Percentiles rank a stretch among this genome's conserved stretches.
phyloP scores from a whole-genome alignment of 2,329 filamentous ascomycete genomes.

The Fusarium tanahbumbuense region DNA sequence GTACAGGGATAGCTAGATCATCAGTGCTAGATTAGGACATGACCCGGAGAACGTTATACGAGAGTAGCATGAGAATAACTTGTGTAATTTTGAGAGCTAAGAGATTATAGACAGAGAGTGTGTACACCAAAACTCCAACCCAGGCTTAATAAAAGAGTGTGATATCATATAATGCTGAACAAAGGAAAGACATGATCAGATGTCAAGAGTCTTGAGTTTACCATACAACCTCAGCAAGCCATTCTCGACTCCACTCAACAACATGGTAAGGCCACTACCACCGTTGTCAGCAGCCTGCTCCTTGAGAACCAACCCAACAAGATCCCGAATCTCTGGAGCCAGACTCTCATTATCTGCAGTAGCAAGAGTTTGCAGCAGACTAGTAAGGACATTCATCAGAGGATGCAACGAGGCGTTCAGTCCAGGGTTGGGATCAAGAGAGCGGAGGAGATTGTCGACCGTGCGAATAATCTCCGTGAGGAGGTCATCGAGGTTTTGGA shows the following conservation, averaged over 20 bases:
- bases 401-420: constrained; percentile 12
- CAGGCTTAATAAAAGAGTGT: not conserved
- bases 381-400: constrained; percentile 13
- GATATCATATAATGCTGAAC: not conserved
- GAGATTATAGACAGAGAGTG: not conserved
- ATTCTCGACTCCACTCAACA: constrained; percentile 15
- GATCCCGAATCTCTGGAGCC: not conserved
- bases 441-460: not conserved
- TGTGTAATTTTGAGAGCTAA: not conserved
- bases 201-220: not conserved
- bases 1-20: not conserved
- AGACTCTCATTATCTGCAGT: not conserved
- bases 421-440: not conserved
- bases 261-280: not conserved
- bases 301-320: not conserved
- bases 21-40: not conserved
- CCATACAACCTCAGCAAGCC: constrained; percentile 6
- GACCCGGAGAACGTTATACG: not conserved
- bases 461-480: not conserved
- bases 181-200: not conserved
- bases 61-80: not conserved
- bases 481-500: not conserved
- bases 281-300: not conserved
- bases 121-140: not conserved
- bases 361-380: not conserved